A percentile compares a stretch with the other conserved stretches of the same genome.
Evolutionary conservation across 257 asterid genomes (phyloP).

Genomic region (Petrea volubilis): DNA sequence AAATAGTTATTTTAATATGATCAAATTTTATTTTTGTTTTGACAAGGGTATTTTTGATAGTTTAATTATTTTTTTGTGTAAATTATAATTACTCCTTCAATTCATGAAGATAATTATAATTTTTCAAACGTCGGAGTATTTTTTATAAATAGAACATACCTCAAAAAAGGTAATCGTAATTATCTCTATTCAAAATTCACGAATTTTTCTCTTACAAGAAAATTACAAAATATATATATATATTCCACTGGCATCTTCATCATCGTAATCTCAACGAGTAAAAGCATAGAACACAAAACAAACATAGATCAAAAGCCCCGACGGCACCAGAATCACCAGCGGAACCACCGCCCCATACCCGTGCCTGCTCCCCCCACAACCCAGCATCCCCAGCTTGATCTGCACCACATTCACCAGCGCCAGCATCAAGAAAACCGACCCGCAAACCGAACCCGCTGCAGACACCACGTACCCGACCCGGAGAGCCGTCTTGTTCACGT

Average conservation of each 20-base stretch:
- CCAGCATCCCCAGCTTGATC: conserved; percentile 79
- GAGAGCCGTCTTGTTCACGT: conserved; percentile 50
- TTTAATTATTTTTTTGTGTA: too few relatives aligned
- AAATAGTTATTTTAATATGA: too few relatives aligned
- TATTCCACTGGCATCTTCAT: neutral
- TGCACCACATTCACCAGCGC: conserved; percentile 83
- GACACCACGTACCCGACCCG: conserved; percentile 84
- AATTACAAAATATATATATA: neutral
- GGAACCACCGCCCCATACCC: conserved; percentile 82
- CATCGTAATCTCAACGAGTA: conserved; percentile 48
- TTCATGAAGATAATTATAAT: too few relatives aligned
- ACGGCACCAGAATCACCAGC: conserved; percentile 66
- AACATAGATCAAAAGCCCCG: conserved; percentile 70
- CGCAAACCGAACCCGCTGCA: conserved; percentile 77
- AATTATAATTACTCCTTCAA: too few relatives aligned
- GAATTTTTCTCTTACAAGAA: neutral
- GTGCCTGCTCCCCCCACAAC: conserved; percentile 70
- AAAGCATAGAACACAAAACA: conserved; percentile 72
- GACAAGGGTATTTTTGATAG: too few relatives aligned
- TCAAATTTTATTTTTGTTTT: too few relatives aligned
- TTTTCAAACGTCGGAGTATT: too few relatives aligned
- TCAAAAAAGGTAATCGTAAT: too few relatives aligned
- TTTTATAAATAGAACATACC: too few relatives aligned
- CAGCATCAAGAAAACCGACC: conserved; percentile 75
- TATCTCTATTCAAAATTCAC: neutral